Conservation (phyloP, 805 yeast genomes). For the Candida maris region DNA sequence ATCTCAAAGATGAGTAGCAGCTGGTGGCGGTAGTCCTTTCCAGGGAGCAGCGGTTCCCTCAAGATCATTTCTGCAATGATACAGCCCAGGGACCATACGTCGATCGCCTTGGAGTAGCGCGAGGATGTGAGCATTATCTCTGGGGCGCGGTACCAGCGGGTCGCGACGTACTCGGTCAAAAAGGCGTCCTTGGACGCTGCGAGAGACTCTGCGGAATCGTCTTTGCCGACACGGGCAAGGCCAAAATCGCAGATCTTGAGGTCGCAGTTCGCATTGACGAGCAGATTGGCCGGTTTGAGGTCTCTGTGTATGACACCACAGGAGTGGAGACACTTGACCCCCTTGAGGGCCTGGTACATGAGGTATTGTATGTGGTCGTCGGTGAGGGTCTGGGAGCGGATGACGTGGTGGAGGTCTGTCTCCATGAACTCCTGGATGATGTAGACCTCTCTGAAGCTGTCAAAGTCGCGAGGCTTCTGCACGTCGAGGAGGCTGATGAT, state of each 20-base stretch:
- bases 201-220: constrained; percentile 36
- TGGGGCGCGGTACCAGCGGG: constrained; percentile 83
- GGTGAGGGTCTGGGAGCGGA: constrained; percentile 50
- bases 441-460: constrained; percentile 67
- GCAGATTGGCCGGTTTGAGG: constrained; percentile 68
- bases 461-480: constrained; percentile 57
- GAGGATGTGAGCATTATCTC: constrained; percentile 75
- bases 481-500: constrained; percentile 64
- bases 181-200: constrained; percentile 30
- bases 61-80: constrained; percentile 66
- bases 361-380: constrained; percentile 72
- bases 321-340: constrained; percentile 65
- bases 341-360: constrained; percentile 65
- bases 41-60: constrained; percentile 68
- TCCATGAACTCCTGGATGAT: constrained; percentile 78
- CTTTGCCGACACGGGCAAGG: constrained; percentile 54
- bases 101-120: constrained; percentile 72
- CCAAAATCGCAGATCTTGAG: constrained; percentile 80
- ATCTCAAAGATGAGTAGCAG: constrained; percentile 61
- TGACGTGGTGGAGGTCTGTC: constrained; percentile 63
- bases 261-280: constrained; percentile 68
- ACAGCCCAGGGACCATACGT: constrained; percentile 80
- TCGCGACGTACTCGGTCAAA: constrained; percentile 79
- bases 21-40: constrained; percentile 70
- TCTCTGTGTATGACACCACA: constrained; percentile 76